Conservation (phyloP, 83 land plant genomes). For the Picea mariana region DNA sequence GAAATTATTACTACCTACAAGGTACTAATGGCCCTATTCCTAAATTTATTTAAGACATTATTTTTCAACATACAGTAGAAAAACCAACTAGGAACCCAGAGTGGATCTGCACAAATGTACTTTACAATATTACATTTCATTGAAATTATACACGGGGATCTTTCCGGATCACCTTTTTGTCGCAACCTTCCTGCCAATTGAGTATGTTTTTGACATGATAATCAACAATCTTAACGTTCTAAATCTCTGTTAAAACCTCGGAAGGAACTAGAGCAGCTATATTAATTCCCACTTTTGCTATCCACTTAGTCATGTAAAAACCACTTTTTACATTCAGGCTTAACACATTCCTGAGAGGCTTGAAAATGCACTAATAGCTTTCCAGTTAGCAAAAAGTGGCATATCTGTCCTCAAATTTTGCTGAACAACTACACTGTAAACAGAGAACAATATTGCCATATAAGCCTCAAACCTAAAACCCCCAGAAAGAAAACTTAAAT, state of each 20-base stretch:
- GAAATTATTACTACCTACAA: too few species aligned
- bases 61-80: not conserved
- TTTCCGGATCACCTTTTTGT: conserved; percentile 6
- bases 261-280: conserved; percentile 12
- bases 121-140: conserved; percentile 18
- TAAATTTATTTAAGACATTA: not conserved
- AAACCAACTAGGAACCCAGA: not conserved
- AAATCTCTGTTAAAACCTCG: conserved; percentile 16
- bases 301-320: conserved; percentile 2
- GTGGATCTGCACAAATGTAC: conserved; percentile 9
- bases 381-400: conserved; percentile 19
- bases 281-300: conserved; percentile 5
- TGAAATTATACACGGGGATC: conserved; percentile 11
- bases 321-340: conserved; percentile 11
- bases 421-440: conserved; percentile 5
- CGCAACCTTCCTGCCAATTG: not conserved
- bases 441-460: conserved; percentile 14
- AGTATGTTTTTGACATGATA: conserved; percentile 7
- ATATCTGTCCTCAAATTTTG: conserved; percentile 10
- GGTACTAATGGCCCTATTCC: not conserved
- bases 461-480: conserved; percentile 6
- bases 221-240: not conserved
- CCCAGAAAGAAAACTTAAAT: not conserved
- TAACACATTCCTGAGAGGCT: conserved; percentile 5
- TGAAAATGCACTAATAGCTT: conserved; percentile 14